phyloP scores from a whole-genome alignment of 2,329 filamentous ascomycete genomes.

The Fusarium camptoceras region DNA sequence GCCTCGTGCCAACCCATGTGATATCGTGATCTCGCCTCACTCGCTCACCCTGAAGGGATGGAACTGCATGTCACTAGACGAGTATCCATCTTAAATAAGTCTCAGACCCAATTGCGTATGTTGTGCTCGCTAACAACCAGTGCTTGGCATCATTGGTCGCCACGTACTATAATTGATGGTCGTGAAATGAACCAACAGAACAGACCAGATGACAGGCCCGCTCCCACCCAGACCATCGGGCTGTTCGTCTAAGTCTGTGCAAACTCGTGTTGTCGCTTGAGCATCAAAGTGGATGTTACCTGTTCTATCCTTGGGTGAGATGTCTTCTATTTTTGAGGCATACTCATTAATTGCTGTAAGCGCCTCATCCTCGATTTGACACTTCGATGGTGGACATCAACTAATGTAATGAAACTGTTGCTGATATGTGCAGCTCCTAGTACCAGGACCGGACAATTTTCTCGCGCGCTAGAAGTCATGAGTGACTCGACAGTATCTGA shows the following conservation, averaged over 20 bases:
- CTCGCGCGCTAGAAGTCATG: neutral
- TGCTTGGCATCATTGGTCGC: constrained; percentile 1
- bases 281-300: neutral
- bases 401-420: neutral
- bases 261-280: neutral
- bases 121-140: constrained; percentile 12
- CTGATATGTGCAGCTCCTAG: neutral
- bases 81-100: constrained; percentile 1
- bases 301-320: neutral
- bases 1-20: constrained; percentile 4
- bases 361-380: neutral
- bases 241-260: neutral
- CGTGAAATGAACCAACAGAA: neutral
- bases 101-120: constrained; percentile 4
- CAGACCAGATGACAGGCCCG: constrained; percentile 6
- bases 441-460: neutral
- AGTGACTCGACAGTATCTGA: neutral
- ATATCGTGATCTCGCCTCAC: neutral
- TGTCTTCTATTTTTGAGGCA: neutral
- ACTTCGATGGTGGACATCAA: neutral
- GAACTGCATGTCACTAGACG: constrained; percentile 1
- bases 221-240: constrained; percentile 5
- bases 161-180: neutral
- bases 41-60: constrained; percentile 12
- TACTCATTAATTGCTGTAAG: neutral